Conservation (phyloP, 768 basidiomycete species). For the Coprinopsis sp. region DNA sequence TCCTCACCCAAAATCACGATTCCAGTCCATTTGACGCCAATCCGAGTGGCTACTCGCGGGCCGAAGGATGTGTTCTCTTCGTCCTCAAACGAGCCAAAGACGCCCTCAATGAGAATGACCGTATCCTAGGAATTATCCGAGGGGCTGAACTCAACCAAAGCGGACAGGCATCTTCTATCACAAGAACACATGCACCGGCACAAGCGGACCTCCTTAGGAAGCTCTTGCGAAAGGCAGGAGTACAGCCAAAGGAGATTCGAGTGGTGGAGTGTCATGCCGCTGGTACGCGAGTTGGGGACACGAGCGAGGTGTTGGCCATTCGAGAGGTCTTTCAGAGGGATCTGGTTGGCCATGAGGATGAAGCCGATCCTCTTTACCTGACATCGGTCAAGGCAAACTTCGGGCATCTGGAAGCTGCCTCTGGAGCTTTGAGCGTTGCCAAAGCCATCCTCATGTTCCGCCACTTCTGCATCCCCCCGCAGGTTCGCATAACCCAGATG, state of each 20-base stretch:
- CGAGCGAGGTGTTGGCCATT: slow-evolving; percentile 59
- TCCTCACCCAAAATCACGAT: slow-evolving; percentile 60
- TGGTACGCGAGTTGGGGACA: slow-evolving; percentile 68
- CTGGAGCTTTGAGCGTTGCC: slow-evolving; percentile 65
- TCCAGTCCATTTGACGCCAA: slow-evolving; percentile 68
- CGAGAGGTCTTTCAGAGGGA: slow-evolving; percentile 44
- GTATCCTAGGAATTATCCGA: slow-evolving; percentile 63
- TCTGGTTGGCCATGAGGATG: slow-evolving; percentile 23
- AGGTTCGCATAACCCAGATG: slow-evolving; percentile 51
- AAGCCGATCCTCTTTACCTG: slow-evolving; percentile 54
- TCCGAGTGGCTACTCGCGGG: slow-evolving; percentile 70
- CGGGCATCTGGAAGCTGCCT: slow-evolving; percentile 73
- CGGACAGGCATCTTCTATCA: slow-evolving; percentile 62
- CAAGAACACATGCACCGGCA: slow-evolving; percentile 62
- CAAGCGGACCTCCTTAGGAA: slow-evolving; percentile 52
- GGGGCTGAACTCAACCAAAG: slow-evolving; percentile 72
- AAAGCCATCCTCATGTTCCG: slow-evolving; percentile 69
- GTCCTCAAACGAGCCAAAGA: slow-evolving; percentile 67
- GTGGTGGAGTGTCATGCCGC: slow-evolving; percentile 76
- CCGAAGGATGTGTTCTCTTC: slow-evolving; percentile 68
- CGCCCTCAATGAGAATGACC: slow-evolving; percentile 62
- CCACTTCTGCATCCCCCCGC: slow-evolving; percentile 50
- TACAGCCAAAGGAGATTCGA: slow-evolving; percentile 44
- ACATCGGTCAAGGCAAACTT: slow-evolving; percentile 72
- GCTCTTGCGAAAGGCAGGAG: slow-evolving; percentile 40